A percentile compares a stretch with the other conserved stretches of the same genome.
Evolutionary conservation across 441 rosid genomes (phyloP).

Genomic region (Erodium texanum): DNA sequence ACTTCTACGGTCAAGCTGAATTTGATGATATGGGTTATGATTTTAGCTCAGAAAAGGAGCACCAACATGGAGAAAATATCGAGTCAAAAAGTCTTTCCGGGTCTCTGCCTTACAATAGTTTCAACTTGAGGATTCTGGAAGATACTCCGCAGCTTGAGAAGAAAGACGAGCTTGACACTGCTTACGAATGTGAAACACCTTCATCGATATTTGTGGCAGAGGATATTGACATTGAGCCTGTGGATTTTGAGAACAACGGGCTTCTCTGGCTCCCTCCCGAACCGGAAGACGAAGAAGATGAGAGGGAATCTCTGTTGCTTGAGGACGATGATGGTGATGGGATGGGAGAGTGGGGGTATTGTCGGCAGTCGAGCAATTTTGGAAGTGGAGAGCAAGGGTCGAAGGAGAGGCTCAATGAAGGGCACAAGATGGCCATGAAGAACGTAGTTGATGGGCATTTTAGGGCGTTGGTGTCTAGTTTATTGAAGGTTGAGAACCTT

Average conservation of each 20-base stretch:
- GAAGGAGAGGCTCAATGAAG: slow-evolving; percentile 62
- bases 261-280: slow-evolving; percentile 94
- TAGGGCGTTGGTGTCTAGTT: slow-evolving; percentile 86
- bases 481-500: slow-evolving; percentile 81
- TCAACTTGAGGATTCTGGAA: slow-evolving; percentile 43
- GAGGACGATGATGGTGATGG: slow-evolving; percentile 60
- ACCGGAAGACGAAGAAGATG: slow-evolving; percentile 97
- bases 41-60: neutral
- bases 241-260: slow-evolving; percentile 89
- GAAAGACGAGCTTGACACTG: slow-evolving; percentile 43
- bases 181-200: slow-evolving; percentile 48
- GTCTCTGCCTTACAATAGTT: slow-evolving; percentile 27
- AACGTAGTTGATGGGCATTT: slow-evolving; percentile 94
- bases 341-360: slow-evolving; percentile 48
- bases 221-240: slow-evolving; percentile 45
- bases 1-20: neutral
- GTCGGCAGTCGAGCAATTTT: no score
- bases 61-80: neutral
- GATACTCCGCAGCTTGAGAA: slow-evolving; percentile 34
- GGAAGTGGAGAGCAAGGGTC: no score
- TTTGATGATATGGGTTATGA: neutral
- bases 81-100: neutral
- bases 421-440: slow-evolving; percentile 76
- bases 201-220: slow-evolving; percentile 33
- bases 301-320: slow-evolving; percentile 53